A percentile compares a stretch with the other conserved stretches of the same genome.
phyloP scores from a whole-genome alignment of 2,329 filamentous ascomycete genomes.

The Phaeosphaeria sp. region DNA sequence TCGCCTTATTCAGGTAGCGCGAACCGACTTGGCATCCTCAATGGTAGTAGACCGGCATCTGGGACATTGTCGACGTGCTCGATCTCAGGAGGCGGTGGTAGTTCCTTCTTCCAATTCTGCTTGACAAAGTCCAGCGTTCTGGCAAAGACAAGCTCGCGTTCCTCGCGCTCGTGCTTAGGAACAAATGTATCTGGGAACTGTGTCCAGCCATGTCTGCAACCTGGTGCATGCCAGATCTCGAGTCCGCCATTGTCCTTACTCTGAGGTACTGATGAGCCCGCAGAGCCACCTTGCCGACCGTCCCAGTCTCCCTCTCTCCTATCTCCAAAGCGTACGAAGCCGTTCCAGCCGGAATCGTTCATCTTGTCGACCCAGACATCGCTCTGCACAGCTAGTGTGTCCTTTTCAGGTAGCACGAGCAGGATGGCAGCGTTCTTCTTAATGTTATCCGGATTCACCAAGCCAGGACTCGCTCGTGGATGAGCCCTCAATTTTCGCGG shows the following conservation, averaged over 20 bases:
- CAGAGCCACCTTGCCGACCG: slow-evolving; percentile 26
- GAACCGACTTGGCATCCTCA: slow-evolving; percentile 26
- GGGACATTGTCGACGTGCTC: slow-evolving; percentile 6
- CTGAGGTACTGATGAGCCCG: slow-evolving; percentile 16
- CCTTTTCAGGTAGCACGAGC: slow-evolving; percentile 51
- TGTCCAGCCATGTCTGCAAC: slow-evolving; percentile 52
- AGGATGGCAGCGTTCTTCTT: slow-evolving; percentile 50
- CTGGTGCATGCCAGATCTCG: slow-evolving; percentile 48
- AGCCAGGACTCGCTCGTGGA: slow-evolving; percentile 51
- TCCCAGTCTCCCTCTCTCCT: slow-evolving; percentile 40
- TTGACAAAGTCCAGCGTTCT: slow-evolving; percentile 47
- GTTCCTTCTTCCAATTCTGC: slow-evolving; percentile 41
- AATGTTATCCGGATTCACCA: slow-evolving; percentile 42
- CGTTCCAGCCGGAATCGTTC: slow-evolving; percentile 39
- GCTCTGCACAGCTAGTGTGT: slow-evolving; percentile 51
- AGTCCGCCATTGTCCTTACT: slow-evolving; percentile 41
- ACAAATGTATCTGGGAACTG: slow-evolving; percentile 51
- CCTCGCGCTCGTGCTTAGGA: slow-evolving; percentile 46
- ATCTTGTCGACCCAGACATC: slow-evolving; percentile 53
- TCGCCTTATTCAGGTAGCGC: slow-evolving; percentile 5
- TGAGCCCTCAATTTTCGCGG: slow-evolving; percentile 47
- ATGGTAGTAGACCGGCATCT: slow-evolving; percentile 21
- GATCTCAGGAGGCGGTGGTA: slow-evolving; percentile 18
- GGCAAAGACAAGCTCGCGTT: slow-evolving; percentile 46
- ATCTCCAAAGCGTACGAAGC: slow-evolving; percentile 45